These are phyloP conservation scores for Cladosporium halotolerans DNA, from an alignment of 2,329 filamentous ascomycete species.

Conservation along the genomic window DNA sequence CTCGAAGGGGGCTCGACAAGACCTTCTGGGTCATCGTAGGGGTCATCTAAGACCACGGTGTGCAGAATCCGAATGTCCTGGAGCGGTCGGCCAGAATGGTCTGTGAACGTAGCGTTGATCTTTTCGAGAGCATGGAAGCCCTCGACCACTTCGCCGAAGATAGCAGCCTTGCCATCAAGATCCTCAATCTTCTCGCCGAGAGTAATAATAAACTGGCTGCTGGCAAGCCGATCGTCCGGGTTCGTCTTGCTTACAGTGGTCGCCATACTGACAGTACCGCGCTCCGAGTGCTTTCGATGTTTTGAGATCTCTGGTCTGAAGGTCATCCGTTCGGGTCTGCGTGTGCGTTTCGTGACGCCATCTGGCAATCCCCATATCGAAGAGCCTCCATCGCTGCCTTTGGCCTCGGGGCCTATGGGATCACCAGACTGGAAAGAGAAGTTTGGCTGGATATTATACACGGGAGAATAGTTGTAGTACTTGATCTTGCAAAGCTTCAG, in stretches of 20 bases:
- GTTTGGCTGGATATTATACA: slow-evolving; percentile 87
- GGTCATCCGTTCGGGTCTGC: slow-evolving; percentile 32
- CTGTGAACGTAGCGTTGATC: slow-evolving; percentile 83
- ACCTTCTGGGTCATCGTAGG: slow-evolving; percentile 74
- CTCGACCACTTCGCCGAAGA: slow-evolving; percentile 93
- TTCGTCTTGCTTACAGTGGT: slow-evolving; percentile 71
- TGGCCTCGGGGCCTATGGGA: slow-evolving; percentile 77
- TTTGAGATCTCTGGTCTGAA: slow-evolving; percentile 81
- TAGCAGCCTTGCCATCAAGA: slow-evolving; percentile 85
- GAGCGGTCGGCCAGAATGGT: slow-evolving; percentile 76
- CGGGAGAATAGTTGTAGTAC: slow-evolving; percentile 95
- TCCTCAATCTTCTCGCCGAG: slow-evolving; percentile 84
- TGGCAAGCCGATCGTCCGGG: slow-evolving; percentile 74
- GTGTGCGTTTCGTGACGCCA: slow-evolving; percentile 58
- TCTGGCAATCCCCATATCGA: slow-evolving; percentile 86
- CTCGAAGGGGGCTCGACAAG: slow-evolving; percentile 72
- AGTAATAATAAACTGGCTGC: slow-evolving; percentile 90
- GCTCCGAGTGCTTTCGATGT: slow-evolving; percentile 81
- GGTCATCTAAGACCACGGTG: slow-evolving; percentile 85
- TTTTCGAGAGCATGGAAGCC: slow-evolving; percentile 91
- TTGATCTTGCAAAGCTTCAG: slow-evolving; percentile 98
- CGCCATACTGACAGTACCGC: slow-evolving; percentile 96
- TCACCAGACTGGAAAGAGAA: slow-evolving; percentile 97
- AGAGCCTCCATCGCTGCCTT: slow-evolving; percentile 82
- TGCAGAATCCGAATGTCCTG: slow-evolving; percentile 95